Evolutionary conservation across 768 basidiomycete genomes (phyloP).

Genomic region (Daedaleopsis nitida): DNA sequence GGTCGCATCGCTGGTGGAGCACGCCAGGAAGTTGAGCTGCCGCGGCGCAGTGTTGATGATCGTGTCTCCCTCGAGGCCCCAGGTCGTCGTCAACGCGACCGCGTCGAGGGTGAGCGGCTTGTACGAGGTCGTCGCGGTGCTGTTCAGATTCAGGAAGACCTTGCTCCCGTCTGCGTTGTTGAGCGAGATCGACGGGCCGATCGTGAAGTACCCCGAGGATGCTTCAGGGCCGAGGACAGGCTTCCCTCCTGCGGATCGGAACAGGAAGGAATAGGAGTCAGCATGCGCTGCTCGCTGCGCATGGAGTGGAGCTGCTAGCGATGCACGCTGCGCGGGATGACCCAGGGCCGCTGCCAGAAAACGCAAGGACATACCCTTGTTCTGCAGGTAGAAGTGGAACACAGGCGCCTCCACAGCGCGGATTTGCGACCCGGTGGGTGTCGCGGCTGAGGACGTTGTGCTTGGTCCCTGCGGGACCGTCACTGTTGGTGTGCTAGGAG

Average conservation of each 20-base stretch:
- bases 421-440: conserved; percentile 47
- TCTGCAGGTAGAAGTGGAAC: conserved; percentile 60
- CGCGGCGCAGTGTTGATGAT: conserved; percentile 55
- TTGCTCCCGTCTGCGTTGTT: conserved; percentile 43
- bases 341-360: neutral
- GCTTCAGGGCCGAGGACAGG: conserved; percentile 55
- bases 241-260: conserved; percentile 38
- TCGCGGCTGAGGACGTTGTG: conserved; percentile 26
- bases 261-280: conserved; percentile 4
- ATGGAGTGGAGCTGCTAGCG: neutral
- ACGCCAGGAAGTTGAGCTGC: conserved; percentile 58
- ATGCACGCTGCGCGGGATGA: neutral
- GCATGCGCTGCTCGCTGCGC: neutral
- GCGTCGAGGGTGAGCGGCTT: conserved; percentile 47
- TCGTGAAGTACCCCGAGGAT: conserved; percentile 52
- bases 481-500: conserved; percentile 29
- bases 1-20: conserved; percentile 42
- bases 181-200: conserved; percentile 48
- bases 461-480: conserved; percentile 36
- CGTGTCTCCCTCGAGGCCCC: conserved; percentile 61
- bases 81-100: conserved; percentile 52
- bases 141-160: conserved; percentile 52
- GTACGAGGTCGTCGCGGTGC: conserved; percentile 46
- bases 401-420: conserved; percentile 54
- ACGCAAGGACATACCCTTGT: conserved; percentile 37